A percentile compares a stretch with the other conserved stretches of the same genome.
Evolutionary conservation across 202 grass and related monocot species (phyloP).

Genomic region (Schoenoplectus tabernaemontani): DNA sequence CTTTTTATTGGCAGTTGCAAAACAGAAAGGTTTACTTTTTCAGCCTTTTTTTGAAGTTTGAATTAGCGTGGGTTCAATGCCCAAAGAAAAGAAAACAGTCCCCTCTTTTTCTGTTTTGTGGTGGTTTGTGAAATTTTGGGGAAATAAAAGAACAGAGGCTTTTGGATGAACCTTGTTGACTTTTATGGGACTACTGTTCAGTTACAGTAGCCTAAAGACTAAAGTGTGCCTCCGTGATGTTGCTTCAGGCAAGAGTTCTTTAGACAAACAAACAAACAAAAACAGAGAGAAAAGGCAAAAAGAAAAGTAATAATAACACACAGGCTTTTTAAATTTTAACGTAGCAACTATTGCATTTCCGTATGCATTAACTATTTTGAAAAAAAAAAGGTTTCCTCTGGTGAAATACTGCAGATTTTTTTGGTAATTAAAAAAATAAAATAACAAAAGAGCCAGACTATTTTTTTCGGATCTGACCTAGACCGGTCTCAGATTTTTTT

Average conservation of each 20-base stretch:
- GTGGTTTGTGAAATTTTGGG: not conserved
- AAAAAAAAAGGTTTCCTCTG: too few species aligned
- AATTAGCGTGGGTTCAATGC: constrained; percentile 22
- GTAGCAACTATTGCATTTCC: not conserved
- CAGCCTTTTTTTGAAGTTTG: constrained; percentile 9
- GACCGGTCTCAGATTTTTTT: too few species aligned
- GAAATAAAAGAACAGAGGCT: not conserved
- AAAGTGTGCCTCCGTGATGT: not conserved
- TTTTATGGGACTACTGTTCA: not conserved
- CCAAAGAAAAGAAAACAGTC: constrained; percentile 13
- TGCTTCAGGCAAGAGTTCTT: not conserved
- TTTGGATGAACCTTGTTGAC: not conserved
- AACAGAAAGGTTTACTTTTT: not conserved
- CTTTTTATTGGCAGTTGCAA: not conserved
- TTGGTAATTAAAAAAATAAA: too few species aligned
- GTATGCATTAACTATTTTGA: not conserved
- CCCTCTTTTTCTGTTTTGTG: not conserved
- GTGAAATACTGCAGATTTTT: not conserved
- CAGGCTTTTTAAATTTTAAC: not conserved
- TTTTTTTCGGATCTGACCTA: too few species aligned
- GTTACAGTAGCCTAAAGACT: not conserved
- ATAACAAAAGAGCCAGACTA: too few species aligned
- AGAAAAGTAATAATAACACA: not conserved
- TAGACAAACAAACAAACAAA: not conserved
- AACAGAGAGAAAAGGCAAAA: not conserved